Conservation (phyloP, 2,329 filamentous ascomycete species). For the Claviceps pazoutovae region DNA sequence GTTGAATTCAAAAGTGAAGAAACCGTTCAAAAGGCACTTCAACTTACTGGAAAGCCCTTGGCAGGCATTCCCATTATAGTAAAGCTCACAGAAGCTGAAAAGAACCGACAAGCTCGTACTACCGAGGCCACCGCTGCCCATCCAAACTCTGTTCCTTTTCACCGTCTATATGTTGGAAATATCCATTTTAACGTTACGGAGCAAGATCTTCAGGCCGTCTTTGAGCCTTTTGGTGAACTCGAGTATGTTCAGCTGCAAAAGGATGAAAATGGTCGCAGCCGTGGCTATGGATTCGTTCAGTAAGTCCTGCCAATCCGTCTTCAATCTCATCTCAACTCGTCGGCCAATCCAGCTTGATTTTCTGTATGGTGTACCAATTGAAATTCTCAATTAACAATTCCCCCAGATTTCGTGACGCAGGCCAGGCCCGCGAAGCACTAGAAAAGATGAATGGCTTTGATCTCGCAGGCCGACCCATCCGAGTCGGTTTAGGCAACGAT, state of each 20-base stretch:
- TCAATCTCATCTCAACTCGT: background rate
- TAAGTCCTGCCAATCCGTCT: slow-evolving; percentile 35
- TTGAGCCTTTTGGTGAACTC: slow-evolving; percentile 93
- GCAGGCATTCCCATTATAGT: slow-evolving; percentile 98
- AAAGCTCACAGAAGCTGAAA: slow-evolving; percentile 96
- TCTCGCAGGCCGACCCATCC: slow-evolving; percentile 89
- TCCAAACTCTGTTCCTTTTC: slow-evolving; percentile 81
- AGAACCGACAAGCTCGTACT: slow-evolving; percentile 90
- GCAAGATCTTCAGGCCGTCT: slow-evolving; percentile 86
- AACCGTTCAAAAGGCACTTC: slow-evolving; percentile 81
- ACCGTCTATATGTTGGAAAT: slow-evolving; percentile 96
- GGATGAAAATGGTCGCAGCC: slow-evolving; percentile 78
- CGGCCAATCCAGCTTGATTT: no score
- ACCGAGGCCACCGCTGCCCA: slow-evolving; percentile 55
- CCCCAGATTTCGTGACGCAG: slow-evolving; percentile 71
- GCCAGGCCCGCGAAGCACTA: slow-evolving; percentile 82
- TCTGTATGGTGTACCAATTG: no score
- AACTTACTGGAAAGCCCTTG: slow-evolving; percentile 97
- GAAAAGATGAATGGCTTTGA: slow-evolving; percentile 99
- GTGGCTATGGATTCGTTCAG: slow-evolving; percentile 98
- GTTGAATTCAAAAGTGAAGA: slow-evolving; percentile 98
- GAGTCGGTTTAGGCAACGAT: slow-evolving; percentile 98
- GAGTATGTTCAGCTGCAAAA: slow-evolving; percentile 97
- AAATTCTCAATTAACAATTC: no score
- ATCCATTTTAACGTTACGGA: slow-evolving; percentile 99